Percentiles rank a stretch among this genome's conserved stretches.
Conservation (phyloP, 1,139 yeast genomes). For the Geotrichum klebahnii region DNA sequence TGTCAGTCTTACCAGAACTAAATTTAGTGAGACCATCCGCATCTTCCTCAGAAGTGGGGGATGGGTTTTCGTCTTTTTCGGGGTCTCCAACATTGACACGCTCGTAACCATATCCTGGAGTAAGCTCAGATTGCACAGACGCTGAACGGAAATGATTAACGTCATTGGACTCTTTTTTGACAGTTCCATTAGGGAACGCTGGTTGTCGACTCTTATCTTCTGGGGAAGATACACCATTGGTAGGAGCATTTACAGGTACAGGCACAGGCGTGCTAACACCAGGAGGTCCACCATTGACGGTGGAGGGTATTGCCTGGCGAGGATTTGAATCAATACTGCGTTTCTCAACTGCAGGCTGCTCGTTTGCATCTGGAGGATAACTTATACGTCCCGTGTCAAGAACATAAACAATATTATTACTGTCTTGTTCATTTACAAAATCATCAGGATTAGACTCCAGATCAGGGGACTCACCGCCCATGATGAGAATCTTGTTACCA, state of each 20-base stretch:
- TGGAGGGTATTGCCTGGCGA: too few species aligned
- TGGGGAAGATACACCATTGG: too few species aligned
- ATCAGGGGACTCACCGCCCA: constrained; percentile 75
- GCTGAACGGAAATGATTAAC: constrained; percentile 15
- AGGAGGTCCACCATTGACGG: too few species aligned
- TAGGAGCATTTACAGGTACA: not conserved
- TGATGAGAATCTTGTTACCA: constrained; percentile 65
- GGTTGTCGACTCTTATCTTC: too few species aligned
- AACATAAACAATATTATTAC: constrained; percentile 39
- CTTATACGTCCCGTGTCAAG: constrained; percentile 43
- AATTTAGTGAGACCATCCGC: too few species aligned
- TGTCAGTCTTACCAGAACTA: not conserved
- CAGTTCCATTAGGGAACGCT: too few species aligned
- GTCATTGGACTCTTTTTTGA: constrained; percentile 11
- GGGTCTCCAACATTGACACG: constrained; percentile 27
- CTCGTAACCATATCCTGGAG: constrained; percentile 28
- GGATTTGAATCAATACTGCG: too few species aligned
- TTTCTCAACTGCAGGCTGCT: constrained; percentile 12
- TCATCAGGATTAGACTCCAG: constrained; percentile 27
- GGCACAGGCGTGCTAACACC: too few species aligned
- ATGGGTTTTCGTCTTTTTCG: too few species aligned
- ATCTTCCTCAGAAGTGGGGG: constrained; percentile 1
- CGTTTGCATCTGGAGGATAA: constrained; percentile 33
- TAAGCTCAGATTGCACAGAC: constrained; percentile 25
- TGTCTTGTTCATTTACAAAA: constrained; percentile 26